A percentile compares a stretch with the other conserved stretches of the same genome.
Conservation (phyloP, 2,329 filamentous ascomycete genomes). For the Pseudocercospora pini-densiflorae region DNA sequence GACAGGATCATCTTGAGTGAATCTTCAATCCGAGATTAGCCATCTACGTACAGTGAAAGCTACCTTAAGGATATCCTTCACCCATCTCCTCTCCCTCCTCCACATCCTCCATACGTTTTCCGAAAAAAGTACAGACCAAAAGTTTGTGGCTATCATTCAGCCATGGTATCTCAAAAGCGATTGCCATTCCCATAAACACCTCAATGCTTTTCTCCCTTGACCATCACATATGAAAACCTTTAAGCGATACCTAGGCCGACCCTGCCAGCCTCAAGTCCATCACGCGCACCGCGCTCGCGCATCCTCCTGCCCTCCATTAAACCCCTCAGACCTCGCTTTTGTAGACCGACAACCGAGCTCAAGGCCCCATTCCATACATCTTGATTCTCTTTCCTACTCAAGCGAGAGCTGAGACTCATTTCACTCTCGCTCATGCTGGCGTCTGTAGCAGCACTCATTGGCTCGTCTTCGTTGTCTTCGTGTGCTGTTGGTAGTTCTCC, state of each 20-base stretch:
- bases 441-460: conserved; percentile 41
- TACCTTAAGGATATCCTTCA: too few relatives aligned
- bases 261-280: conserved; percentile 38
- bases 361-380: conserved; percentile 82
- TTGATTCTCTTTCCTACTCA: conserved; percentile 48
- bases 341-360: conserved; percentile 89
- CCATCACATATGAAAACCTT: background rate
- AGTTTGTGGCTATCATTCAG: conserved; percentile 3
- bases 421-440: conserved; percentile 41
- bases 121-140: background rate
- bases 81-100: background rate
- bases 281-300: conserved; percentile 69
- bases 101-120: background rate
- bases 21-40: background rate
- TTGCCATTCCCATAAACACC: background rate
- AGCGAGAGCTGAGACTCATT: conserved; percentile 40
- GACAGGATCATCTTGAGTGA: too few relatives aligned
- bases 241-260: conserved; percentile 45
- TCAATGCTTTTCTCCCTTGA: background rate
- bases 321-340: conserved; percentile 89
- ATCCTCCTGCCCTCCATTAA: conserved; percentile 93
- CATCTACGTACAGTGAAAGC: background rate
- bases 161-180: conserved; percentile 11
- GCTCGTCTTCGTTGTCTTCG: conserved; percentile 43
- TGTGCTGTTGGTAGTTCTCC: conserved; percentile 38